A percentile compares a stretch with the other conserved stretches of the same genome.
These are phyloP conservation scores for Mycosarcoma mackinlayi DNA, from an alignment of 1,284 basidiomycete species.

Conservation along the genomic window DNA sequence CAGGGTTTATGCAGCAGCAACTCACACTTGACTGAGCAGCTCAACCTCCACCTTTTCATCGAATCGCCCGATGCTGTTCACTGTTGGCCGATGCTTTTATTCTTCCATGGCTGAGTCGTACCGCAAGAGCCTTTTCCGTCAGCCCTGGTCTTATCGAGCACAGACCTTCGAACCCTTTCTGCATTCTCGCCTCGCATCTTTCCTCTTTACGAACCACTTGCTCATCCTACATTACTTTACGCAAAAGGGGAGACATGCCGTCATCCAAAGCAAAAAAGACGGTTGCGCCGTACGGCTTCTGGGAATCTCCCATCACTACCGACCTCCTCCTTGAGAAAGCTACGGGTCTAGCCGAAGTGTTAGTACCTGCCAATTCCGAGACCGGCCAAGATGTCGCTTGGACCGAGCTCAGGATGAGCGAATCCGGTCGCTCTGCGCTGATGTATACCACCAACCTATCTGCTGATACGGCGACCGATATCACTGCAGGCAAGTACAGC, in stretches of 20 bases:
- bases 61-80: constrained; percentile 1
- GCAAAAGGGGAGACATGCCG: too few relatives aligned
- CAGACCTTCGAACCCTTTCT: constrained; percentile 10
- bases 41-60: constrained; percentile 16
- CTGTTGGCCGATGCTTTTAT: neutral
- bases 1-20: constrained; percentile 5
- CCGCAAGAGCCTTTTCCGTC: constrained; percentile 8
- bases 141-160: too few relatives aligned
- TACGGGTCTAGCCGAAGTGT: constrained; percentile 34
- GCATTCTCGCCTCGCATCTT: neutral
- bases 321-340: constrained; percentile 73
- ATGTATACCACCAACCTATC: constrained; percentile 70
- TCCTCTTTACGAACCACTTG: constrained; percentile 1
- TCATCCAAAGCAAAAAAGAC: constrained; percentile 23
- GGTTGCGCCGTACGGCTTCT: constrained; percentile 58
- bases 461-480: constrained; percentile 24
- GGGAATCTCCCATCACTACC: constrained; percentile 75
- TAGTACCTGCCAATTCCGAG: constrained; percentile 28
- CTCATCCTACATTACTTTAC: too few relatives aligned
- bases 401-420: constrained; percentile 75
- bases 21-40: too few relatives aligned
- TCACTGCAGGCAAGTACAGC: constrained; percentile 42
- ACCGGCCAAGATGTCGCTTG: constrained; percentile 72
- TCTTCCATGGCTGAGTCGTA: constrained; percentile 9
- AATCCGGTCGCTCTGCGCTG: constrained; percentile 74